These are phyloP conservation scores for Candida pseudoglaebosa DNA, from an alignment of 805 yeast genomes.

Conservation along the genomic window DNA sequence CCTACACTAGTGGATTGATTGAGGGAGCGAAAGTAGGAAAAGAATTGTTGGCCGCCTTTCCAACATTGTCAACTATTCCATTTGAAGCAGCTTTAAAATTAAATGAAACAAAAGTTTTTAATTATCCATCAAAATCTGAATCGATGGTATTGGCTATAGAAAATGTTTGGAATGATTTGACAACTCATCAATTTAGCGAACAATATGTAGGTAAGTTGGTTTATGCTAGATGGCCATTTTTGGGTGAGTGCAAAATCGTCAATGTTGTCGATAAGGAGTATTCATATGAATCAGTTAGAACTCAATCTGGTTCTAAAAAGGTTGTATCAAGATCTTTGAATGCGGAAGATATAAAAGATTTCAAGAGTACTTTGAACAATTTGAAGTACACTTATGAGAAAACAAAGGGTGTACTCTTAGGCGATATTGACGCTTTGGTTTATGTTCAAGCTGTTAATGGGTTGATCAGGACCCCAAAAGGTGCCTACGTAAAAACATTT, in stretches of 20 bases:
- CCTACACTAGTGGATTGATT: constrained; percentile 52
- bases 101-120: constrained; percentile 73
- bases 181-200: constrained; percentile 62
- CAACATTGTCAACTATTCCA: constrained; percentile 70
- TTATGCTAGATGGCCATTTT: constrained; percentile 86
- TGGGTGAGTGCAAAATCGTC: constrained; percentile 72
- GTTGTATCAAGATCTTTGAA: constrained; percentile 32
- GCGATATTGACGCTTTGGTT: constrained; percentile 53
- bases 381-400: constrained; percentile 42
- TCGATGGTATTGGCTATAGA: constrained; percentile 68
- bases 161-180: constrained; percentile 50
- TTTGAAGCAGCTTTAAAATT: constrained; percentile 50
- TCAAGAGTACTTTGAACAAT: constrained; percentile 35
- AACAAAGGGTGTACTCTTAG: constrained; percentile 60
- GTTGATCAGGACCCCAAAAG: constrained; percentile 57
- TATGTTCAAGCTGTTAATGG: constrained; percentile 79
- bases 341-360: constrained; percentile 46
- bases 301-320: constrained; percentile 17
- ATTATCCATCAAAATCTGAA: constrained; percentile 78
- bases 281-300: constrained; percentile 42
- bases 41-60: constrained; percentile 85
- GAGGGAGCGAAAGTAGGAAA: constrained; percentile 66
- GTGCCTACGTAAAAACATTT: constrained; percentile 77
- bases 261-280: constrained; percentile 53
- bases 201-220: constrained; percentile 59